A percentile compares a stretch with the other conserved stretches of the same genome.
phyloP scores from a whole-genome alignment of 202 grass and related monocot species.

The Bolboschoenoplectus hybrid region DNA sequence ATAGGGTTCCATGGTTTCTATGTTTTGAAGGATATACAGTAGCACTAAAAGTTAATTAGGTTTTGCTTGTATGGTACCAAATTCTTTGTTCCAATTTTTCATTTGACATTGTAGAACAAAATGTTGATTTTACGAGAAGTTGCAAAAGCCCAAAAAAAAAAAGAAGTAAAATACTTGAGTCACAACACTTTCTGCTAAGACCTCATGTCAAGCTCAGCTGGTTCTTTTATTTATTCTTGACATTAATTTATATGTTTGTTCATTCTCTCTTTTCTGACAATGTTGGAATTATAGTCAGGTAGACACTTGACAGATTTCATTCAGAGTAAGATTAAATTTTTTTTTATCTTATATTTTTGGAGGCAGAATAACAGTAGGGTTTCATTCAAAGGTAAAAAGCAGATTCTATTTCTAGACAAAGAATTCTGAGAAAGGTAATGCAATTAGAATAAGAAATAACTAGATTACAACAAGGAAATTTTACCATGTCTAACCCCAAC shows the following conservation, averaged over 20 bases:
- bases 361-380: background rate
- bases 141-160: background rate
- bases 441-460: conserved; percentile 36
- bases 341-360: background rate
- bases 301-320: background rate
- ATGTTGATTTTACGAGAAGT: background rate
- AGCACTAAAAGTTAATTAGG: background rate
- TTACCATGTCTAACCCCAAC: conserved; percentile 38
- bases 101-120: background rate
- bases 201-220: background rate
- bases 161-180: no score
- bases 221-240: background rate
- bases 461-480: conserved; percentile 44
- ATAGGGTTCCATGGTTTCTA: background rate
- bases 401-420: background rate
- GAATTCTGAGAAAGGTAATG: conserved; percentile 21
- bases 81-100: background rate
- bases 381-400: background rate
- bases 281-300: background rate
- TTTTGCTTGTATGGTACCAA: background rate
- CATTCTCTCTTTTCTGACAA: background rate
- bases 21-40: background rate
- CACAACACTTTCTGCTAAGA: background rate
- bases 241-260: background rate
- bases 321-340: background rate